Evolutionary conservation across 2,329 filamentous ascomycete genomes (phyloP), one percentile per base, ranked within the genome.

Genomic region (Claviceps quebecensis): DNA sequence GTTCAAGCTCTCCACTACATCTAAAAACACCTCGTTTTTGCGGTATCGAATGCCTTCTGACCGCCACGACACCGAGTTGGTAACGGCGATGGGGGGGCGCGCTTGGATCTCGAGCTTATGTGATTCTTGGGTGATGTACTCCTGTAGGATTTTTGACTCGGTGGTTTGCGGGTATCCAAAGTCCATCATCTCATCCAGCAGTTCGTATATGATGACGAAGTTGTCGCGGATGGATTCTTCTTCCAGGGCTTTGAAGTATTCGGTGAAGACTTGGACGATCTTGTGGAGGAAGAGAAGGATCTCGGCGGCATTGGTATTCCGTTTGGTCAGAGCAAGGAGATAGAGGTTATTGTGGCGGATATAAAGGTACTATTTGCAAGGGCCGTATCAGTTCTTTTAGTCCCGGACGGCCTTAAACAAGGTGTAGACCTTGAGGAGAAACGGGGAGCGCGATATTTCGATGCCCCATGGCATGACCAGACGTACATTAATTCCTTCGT

Each of bases 181-280:
- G 71, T 98, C 93, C 93, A 98, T 98, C 93, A 98, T 98, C 74
- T 98, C 93, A 65, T 98, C 93, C 56, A 98, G 80, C 55, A 98
- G 72, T 71, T 98, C 93, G 75, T 98, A 98, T 64, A 98, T 98
- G 65, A 98, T 83, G 68, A 98, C 93, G 66, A 98, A 98, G 74
- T 98, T 98, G 75, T 98, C 93, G 61, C 93, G 83, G 67, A 98
- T 98, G 61, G 88, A 95, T 71, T 98, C 93, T 69, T 98, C 93
- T 69, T 98, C 93, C 54, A 98, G 78, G 57, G 94, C 91, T 69
- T 98, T 98, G 78, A 98, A 98, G 75, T 98, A 98, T 71, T 98
- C 93, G 54, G 93, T 98, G 67, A 98, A 98, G 57, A 98, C 93
- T 68, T 97, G 93, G 63, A 98, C 93, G 51, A 98, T 80, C 70